Base-by-base conservation (phyloP, 441 rosid genomes). In the Theobroma grandiflorum region DNA sequence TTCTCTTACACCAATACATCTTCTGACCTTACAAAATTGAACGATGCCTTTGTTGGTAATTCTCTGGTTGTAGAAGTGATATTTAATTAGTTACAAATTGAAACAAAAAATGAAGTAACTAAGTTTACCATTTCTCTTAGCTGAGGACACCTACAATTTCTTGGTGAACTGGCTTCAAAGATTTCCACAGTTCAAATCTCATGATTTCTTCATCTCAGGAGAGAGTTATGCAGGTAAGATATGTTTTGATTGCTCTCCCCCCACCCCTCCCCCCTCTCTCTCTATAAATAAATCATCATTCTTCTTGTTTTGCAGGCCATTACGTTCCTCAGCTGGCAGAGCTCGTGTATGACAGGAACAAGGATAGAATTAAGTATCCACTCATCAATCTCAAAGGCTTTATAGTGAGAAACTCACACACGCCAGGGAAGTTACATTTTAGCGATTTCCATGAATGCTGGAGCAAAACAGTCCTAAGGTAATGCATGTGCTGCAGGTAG, bases 261-360 rank as follows among this genome's bases (percentile, higher is more conserved):
- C 55, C 10, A 7, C 15, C 15, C 33, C 0, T 31, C 33, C 11
- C 31, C 43, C 26, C 37, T 26, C 11, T 70, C 58, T 49, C n/a
- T 31, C 20, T 70, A 6, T 26, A n/a, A 1, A 14, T 15, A 8
- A 26, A 26, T 26, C 31, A 50, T 43, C 37, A 31, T 58, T 37
- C 76, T 58, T 37, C 22, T 52, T 64, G 57, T 64, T 45, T 82
- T 74, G 82, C 87, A 88, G 94, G 91, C 2, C 91, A 91, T 82
- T 91, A 89, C 31, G 89, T 89, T 77, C 91, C 94, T 58, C 92
- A 91, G 80, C 88, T 91, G 37, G 92, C 94, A 26, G 91, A 91
- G 80, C 85, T 87, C 70, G 79, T 91, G 73, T 88, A 74, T 63
- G 91, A 88, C 80, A 78, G 88, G 47, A 91, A 89, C 84, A 84